These are phyloP conservation scores for Termitomyces sp. DNA, from an alignment of 768 basidiomycete genomes.

Conservation along the genomic window DNA sequence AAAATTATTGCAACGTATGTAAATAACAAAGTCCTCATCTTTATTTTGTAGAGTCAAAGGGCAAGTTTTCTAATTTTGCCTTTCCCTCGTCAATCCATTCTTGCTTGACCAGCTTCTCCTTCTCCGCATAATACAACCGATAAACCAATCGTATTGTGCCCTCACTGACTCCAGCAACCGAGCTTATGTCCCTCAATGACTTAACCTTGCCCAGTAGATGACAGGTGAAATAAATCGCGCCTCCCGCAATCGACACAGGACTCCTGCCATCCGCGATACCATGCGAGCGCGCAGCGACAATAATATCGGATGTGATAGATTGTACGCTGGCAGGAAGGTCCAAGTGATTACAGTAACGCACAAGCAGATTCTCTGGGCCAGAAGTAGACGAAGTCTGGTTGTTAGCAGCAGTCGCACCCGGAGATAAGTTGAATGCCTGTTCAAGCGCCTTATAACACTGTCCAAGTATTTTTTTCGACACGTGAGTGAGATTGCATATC, in stretches of 20 bases:
- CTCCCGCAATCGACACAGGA: slow-evolving; percentile 98
- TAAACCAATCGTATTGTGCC: slow-evolving; percentile 92
- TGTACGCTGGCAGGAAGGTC: slow-evolving; percentile 81
- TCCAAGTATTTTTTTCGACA: slow-evolving; percentile 92
- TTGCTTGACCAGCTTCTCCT: slow-evolving; percentile 75
- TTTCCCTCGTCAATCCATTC: slow-evolving; percentile 82
- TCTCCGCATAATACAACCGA: slow-evolving; percentile 66
- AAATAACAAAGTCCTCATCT: background rate
- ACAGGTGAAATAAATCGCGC: slow-evolving; percentile 91
- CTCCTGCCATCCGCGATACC: slow-evolving; percentile 92
- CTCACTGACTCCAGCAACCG: slow-evolving; percentile 91
- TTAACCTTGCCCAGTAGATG: slow-evolving; percentile 71
- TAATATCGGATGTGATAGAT: slow-evolving; percentile 78
- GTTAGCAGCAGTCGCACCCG: slow-evolving; percentile 58
- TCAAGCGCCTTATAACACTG: slow-evolving; percentile 90
- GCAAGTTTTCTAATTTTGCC: slow-evolving; percentile 46
- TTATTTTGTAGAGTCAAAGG: slow-evolving; percentile 34
- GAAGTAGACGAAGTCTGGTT: slow-evolving; percentile 43
- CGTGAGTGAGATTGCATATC: slow-evolving; percentile 88
- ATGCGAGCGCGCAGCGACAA: slow-evolving; percentile 69
- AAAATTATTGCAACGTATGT: background rate
- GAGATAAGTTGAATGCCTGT: slow-evolving; percentile 81
- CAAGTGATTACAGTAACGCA: slow-evolving; percentile 92
- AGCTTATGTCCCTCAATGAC: slow-evolving; percentile 79
- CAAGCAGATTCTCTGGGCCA: slow-evolving; percentile 81